Conservation (phyloP, 768 basidiomycete genomes). For the Tephrocybe sp. region DNA sequence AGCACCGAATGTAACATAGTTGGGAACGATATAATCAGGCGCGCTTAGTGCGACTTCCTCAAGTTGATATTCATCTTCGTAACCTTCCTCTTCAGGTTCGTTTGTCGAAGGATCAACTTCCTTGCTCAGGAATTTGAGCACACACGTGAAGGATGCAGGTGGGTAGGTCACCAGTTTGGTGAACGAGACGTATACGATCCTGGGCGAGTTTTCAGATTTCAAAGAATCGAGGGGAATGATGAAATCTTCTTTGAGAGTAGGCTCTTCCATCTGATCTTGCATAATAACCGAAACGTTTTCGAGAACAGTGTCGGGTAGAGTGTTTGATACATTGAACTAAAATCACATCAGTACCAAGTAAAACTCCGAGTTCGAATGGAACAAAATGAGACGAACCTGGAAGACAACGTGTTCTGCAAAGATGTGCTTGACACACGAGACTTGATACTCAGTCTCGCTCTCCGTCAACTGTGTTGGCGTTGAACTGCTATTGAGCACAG, state of each 20-base stretch:
- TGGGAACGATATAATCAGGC: constrained; percentile 95
- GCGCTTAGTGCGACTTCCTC: constrained; percentile 95
- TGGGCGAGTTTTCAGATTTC: constrained; percentile 68
- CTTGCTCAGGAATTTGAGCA: constrained; percentile 94
- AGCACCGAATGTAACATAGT: constrained; percentile 83
- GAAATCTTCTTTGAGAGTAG: constrained; percentile 86
- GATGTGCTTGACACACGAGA: constrained; percentile 94
- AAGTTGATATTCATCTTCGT: constrained; percentile 96
- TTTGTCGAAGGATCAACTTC: constrained; percentile 95
- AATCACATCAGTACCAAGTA: background rate
- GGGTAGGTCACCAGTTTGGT: constrained; percentile 79
- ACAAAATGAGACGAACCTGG: constrained; percentile 58
- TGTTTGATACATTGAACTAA: constrained; percentile 97
- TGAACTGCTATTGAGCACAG: constrained; percentile 81
- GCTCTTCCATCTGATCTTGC: constrained; percentile 73
- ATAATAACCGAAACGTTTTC: constrained; percentile 94
- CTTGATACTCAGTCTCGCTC: constrained; percentile 97
- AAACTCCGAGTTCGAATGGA: background rate
- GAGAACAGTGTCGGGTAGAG: constrained; percentile 90
- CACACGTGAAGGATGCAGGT: constrained; percentile 83
- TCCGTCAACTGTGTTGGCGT: constrained; percentile 87
- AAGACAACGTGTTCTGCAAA: constrained; percentile 96
- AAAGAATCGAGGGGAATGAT: constrained; percentile 83
- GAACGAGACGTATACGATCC: constrained; percentile 91
- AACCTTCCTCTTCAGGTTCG: constrained; percentile 97